Percentiles rank a stretch among this genome's conserved stretches.
These are phyloP conservation scores for Stylosanthes scabra DNA, from an alignment of 331 rosid species.

Conservation along the genomic window DNA sequence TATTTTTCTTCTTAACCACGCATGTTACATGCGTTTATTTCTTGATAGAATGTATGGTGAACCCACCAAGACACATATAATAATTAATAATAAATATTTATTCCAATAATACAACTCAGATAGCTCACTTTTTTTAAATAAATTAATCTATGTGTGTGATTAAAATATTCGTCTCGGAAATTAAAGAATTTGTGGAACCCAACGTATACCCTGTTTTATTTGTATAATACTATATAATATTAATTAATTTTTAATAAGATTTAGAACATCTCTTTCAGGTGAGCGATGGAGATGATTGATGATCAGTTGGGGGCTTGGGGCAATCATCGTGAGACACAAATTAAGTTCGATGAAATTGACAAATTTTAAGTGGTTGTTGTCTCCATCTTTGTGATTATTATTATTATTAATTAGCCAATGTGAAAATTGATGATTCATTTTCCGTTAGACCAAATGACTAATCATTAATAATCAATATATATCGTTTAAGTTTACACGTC, in stretches of 20 bases:
- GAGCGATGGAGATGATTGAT: slow-evolving; percentile 31
- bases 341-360: slow-evolving; percentile 27
- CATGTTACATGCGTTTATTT: background rate
- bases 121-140: background rate
- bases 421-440: background rate
- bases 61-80: background rate
- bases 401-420: background rate
- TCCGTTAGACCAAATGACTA: slow-evolving; percentile 5
- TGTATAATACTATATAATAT: no score
- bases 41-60: background rate
- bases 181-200: no score
- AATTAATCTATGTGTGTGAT: no score
- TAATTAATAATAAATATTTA: background rate
- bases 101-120: background rate
- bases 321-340: slow-evolving; percentile 25
- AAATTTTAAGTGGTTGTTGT: slow-evolving; percentile 19
- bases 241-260: no score
- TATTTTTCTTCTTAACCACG: slow-evolving; percentile 4
- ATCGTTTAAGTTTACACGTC: slow-evolving; percentile 36
- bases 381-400: slow-evolving; percentile 19
- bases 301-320: slow-evolving; percentile 25
- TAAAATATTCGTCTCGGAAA: no score
- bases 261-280: slow-evolving; percentile 16
- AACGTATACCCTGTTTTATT: no score
- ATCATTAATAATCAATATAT: background rate